Evolutionary conservation across 1,284 basidiomycete genomes (phyloP).

Genomic region (Volvariella volvacea): DNA sequence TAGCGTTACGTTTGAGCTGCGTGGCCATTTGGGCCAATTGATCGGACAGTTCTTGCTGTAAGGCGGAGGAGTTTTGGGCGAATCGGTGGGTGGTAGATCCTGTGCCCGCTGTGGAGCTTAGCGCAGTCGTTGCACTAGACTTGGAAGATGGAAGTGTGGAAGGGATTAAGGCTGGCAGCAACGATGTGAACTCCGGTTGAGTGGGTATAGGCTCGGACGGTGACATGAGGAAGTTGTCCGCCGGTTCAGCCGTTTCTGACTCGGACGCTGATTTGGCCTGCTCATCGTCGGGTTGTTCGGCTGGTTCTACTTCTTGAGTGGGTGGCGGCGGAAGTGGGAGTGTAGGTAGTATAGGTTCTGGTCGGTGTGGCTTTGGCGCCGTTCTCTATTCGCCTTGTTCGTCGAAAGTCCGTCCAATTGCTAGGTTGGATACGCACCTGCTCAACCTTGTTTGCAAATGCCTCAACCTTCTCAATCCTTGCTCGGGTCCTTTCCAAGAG

Average conservation of each 20-base stretch:
- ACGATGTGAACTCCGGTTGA: conserved; percentile 2
- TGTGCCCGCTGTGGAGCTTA: conserved; percentile 24
- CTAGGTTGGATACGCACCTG: conserved; percentile 27
- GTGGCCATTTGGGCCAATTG: conserved; percentile 75
- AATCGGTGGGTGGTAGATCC: conserved; percentile 33
- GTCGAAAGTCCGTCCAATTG: too few relatives aligned
- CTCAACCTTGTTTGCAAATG: conserved; percentile 23
- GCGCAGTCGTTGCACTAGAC: conserved; percentile 19
- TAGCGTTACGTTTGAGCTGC: conserved; percentile 68
- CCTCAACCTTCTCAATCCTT: neutral
- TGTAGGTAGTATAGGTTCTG: conserved; percentile 28
- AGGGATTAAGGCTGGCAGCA: conserved; percentile 13
- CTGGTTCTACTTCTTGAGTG: conserved; percentile 10
- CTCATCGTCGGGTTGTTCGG: neutral
- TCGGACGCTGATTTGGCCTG: conserved; percentile 7
- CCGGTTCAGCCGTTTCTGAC: conserved; percentile 6
- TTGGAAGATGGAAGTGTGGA: conserved; percentile 12
- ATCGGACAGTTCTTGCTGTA: conserved; percentile 66
- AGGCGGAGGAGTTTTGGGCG: conserved; percentile 48
- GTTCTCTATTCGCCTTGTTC: conserved; percentile 19
- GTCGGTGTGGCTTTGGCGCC: conserved; percentile 30
- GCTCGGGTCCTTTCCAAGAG: neutral
- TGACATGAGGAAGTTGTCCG: conserved; percentile 15
- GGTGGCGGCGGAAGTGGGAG: conserved; percentile 18
- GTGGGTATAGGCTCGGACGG: conserved; percentile 8